Base-by-base conservation (phyloP, 768 basidiomycete species). In the Leccinum imitatum region DNA sequence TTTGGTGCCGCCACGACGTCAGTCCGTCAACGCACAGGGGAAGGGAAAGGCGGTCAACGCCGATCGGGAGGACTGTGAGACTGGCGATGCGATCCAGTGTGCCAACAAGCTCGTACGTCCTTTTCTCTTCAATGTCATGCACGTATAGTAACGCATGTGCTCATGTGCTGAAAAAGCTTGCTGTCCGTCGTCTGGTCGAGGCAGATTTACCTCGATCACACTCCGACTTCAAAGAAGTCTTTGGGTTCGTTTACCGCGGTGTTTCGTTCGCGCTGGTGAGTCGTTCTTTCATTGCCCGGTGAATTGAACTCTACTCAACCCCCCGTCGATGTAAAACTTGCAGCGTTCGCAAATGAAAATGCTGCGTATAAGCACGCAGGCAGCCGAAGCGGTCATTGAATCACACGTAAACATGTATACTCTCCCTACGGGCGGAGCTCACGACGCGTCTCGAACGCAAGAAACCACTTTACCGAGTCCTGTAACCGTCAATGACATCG, bases 31-130 rank as follows among this genome's bases (percentile, higher is more conserved):
- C 71, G 63, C 69, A 37, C 81, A 79, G 57, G 75, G 67, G 33
- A 82, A 77, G 69, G 76, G 74, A 8, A 77, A 73, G 30, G 69
- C 68, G 1, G 69, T 66, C 13, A 68, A 61, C 7, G 59, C 66
- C 7, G 78, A 62, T 72, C 76, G 9, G 9, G 59, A 51, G 6
- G 59, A 67, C 9, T 41, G 35, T 17, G 71, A 68, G 52, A 61
- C 58, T 10, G 71, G 67, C 13, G 62, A 63, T 25, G 63, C 76
- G 57, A 65, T 83, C 46, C 87, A 89, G 73, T 81, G 77, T 64
- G 75, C 78, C 6, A 90, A 89, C 67, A 89, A 86, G 71, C 79
- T 79, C 61, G 88, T 89, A 62, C 65, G 80, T 71, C 51, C 11
- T 44, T 58, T 33, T 52, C 15, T 23, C 19, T n/a, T 25, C 5